Conservation (phyloP, 2,329 filamentous ascomycete genomes). For the Colletotrichum paranaense region DNA sequence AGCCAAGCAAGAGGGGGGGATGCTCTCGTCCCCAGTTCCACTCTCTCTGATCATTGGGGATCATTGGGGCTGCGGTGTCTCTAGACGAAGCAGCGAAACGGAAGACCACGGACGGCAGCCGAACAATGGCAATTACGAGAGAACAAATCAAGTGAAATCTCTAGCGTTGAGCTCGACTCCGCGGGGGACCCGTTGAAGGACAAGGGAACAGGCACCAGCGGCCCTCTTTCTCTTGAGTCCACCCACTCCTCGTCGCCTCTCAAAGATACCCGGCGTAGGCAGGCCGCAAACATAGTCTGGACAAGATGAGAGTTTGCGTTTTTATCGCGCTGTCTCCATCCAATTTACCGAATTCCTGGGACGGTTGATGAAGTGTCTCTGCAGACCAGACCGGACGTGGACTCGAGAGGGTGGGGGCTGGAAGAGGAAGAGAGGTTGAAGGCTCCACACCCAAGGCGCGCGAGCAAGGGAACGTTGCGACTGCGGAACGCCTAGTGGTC, state of each 20-base stretch:
- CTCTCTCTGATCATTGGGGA: neutral
- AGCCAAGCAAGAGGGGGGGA: slow-evolving; percentile 2
- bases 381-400: slow-evolving; percentile 12
- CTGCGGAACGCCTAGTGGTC: slow-evolving; percentile 6
- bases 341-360: slow-evolving; percentile 32
- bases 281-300: neutral
- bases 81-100: neutral
- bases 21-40: slow-evolving; percentile 6
- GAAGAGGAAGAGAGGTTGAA: neutral
- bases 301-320: slow-evolving; percentile 13
- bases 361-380: slow-evolving; percentile 33
- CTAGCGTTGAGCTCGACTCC: slow-evolving; percentile 12
- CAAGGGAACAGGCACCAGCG: slow-evolving; percentile 7
- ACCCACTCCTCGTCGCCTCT: neutral
- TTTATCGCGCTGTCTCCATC: slow-evolving; percentile 5
- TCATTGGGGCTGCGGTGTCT: neutral
- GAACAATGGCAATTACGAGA: slow-evolving; percentile 1
- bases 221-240: neutral
- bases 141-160: slow-evolving; percentile 5
- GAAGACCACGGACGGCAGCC: neutral
- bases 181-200: slow-evolving; percentile 6
- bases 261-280: neutral
- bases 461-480: slow-evolving; percentile 9
- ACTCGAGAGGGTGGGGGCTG: neutral
- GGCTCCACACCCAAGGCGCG: slow-evolving; percentile 13